Evolutionary conservation across 2,329 filamentous ascomycete genomes (phyloP).

Genomic region (Colletotrichum sp.): DNA sequence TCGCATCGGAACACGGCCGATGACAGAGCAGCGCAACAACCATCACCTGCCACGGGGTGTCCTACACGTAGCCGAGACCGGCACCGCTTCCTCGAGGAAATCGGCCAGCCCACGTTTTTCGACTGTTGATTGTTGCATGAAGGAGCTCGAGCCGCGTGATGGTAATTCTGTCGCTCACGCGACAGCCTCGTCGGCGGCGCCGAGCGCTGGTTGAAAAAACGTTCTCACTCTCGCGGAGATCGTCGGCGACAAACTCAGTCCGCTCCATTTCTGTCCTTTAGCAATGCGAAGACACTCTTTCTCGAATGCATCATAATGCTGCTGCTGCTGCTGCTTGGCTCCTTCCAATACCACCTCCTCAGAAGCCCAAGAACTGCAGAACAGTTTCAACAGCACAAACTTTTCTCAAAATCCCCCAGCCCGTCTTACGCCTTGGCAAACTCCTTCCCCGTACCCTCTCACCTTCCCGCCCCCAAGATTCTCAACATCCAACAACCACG

Average conservation of each 20-base stretch:
- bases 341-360: background rate
- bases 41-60: background rate
- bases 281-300: background rate
- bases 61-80: background rate
- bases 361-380: background rate
- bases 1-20: background rate
- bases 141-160: background rate
- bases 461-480: background rate
- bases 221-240: background rate
- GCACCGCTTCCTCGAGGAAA: background rate
- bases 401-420: no score
- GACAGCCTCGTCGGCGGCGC: background rate
- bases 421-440: background rate
- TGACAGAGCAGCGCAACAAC: background rate
- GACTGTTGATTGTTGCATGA: background rate
- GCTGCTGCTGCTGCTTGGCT: background rate
- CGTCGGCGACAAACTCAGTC: background rate
- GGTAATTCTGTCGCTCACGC: background rate
- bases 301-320: background rate
- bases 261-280: background rate
- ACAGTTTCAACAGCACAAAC: background rate
- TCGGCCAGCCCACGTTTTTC: background rate
- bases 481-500: background rate
- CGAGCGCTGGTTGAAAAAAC: background rate
- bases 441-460: background rate